A percentile compares a stretch with the other conserved stretches of the same genome.
Evolutionary conservation across 83 land plant species (phyloP).

Genomic region (Picea abies): DNA sequence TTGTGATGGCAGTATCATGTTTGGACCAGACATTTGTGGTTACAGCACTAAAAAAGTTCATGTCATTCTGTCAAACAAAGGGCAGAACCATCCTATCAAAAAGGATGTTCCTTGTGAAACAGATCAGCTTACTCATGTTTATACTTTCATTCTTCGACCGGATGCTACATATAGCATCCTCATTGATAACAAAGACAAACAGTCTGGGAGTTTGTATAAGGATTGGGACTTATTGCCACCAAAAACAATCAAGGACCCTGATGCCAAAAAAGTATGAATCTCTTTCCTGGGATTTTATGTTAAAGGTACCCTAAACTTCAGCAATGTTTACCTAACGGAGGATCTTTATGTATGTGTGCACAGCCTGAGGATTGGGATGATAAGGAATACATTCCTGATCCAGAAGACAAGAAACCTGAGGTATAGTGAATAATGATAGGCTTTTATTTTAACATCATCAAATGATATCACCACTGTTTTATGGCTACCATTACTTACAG

Average conservation of each 20-base stretch:
- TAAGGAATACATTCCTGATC: constrained; percentile 84
- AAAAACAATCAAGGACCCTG: constrained; percentile 85
- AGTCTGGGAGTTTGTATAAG: constrained; percentile 70
- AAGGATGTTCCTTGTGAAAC: constrained; percentile 87
- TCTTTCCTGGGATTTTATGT: constrained; percentile 7
- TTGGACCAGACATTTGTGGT: constrained; percentile 96
- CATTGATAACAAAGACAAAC: constrained; percentile 74
- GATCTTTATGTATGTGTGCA: background rate
- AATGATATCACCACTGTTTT: background rate
- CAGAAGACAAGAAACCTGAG: constrained; percentile 91
- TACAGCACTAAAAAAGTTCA: constrained; percentile 84
- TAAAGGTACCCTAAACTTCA: background rate
- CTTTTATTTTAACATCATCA: background rate
- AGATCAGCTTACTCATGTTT: constrained; percentile 88
- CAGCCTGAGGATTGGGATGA: constrained; percentile 98
- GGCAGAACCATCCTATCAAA: constrained; percentile 68
- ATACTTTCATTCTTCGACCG: constrained; percentile 74
- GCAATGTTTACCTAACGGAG: background rate
- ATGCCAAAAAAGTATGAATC: constrained; percentile 76
- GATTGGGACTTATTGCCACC: constrained; percentile 93
- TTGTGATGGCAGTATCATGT: constrained; percentile 78
- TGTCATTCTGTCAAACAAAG: constrained; percentile 65
- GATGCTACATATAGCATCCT: constrained; percentile 85
- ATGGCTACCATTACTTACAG: background rate
- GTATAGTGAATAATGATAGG: constrained; percentile 22